Conservation (phyloP, 2,329 filamentous ascomycete genomes). For the Escovopsis weberi region DNA sequence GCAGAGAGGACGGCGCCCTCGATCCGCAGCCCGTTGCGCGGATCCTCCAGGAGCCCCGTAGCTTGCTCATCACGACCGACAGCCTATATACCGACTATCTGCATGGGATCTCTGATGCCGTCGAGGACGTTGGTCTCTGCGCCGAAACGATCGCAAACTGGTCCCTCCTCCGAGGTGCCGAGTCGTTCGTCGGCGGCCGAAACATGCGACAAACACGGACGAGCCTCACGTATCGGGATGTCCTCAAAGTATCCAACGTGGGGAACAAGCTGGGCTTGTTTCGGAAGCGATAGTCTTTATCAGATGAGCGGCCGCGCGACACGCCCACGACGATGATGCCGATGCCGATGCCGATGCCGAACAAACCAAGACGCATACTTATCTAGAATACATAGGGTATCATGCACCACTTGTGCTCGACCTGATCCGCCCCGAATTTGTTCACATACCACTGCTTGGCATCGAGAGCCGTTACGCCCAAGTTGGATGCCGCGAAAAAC, state of each 20-base stretch:
- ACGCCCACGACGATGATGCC: not conserved
- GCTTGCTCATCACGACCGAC: slow-evolving; percentile 58
- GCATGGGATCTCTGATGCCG: slow-evolving; percentile 57
- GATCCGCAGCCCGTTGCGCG: slow-evolving; percentile 34
- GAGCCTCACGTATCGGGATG: slow-evolving; percentile 74
- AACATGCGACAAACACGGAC: slow-evolving; percentile 47
- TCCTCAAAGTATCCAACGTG: slow-evolving; percentile 63
- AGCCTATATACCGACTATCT: slow-evolving; percentile 55
- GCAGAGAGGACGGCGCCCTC: slow-evolving; percentile 45
- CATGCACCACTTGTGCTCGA: slow-evolving; percentile 58
- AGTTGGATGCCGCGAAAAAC: slow-evolving; percentile 62
- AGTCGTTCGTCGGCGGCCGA: slow-evolving; percentile 32
- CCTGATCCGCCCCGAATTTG: slow-evolving; percentile 55
- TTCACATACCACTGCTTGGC: slow-evolving; percentile 66
- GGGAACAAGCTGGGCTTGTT: slow-evolving; percentile 50
- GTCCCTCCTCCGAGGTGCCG: slow-evolving; percentile 42
- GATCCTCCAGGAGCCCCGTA: slow-evolving; percentile 73
- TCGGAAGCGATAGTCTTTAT: slow-evolving; percentile 19
- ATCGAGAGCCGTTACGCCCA: slow-evolving; percentile 65
- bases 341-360: too few relatives aligned
- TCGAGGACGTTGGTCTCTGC: slow-evolving; percentile 51
- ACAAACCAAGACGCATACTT: not conserved
- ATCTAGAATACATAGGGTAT: slow-evolving; percentile 51
- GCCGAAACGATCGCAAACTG: slow-evolving; percentile 57
- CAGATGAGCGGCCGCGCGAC: not conserved